A percentile compares a stretch with the other conserved stretches of the same genome.
Evolutionary conservation across 108 stramenopile genomes (phyloP).

Genomic region (Fistulifera pelliculosa): DNA sequence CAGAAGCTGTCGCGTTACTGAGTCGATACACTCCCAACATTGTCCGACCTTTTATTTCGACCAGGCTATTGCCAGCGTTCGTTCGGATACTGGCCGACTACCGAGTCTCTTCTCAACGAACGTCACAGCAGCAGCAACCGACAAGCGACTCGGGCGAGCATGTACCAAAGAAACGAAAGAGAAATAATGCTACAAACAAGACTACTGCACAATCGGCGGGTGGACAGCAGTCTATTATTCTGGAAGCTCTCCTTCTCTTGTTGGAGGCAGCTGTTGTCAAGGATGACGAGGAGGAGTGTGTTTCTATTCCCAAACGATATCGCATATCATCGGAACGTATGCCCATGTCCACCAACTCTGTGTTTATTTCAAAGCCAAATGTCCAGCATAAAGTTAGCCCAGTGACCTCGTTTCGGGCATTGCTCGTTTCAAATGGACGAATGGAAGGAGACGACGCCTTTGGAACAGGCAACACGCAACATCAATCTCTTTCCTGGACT

Average conservation of each 20-base stretch:
- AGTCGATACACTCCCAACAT: constrained; percentile 21
- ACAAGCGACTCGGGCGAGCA: neutral
- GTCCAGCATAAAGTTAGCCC: neutral
- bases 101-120: neutral
- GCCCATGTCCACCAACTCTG: neutral
- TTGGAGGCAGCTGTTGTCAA: neutral
- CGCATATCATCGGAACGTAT: neutral
- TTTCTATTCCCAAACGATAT: neutral
- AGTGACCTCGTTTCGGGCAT: neutral
- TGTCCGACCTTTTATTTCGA: neutral
- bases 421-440: neutral
- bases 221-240: neutral
- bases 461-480: neutral
- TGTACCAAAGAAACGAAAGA: neutral
- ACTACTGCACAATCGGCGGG: neutral
- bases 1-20: constrained; percentile 34
- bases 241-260: constrained; percentile 1
- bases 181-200: neutral
- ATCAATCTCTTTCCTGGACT: neutral
- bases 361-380: neutral
- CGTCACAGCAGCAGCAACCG: neutral
- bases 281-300: neutral
- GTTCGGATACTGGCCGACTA: constrained; percentile 10
- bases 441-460: neutral
- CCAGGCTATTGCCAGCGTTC: constrained; percentile 14